phyloP scores from a whole-genome alignment of 2,329 filamentous ascomycete species.

The Dactylellina cionopaga region DNA sequence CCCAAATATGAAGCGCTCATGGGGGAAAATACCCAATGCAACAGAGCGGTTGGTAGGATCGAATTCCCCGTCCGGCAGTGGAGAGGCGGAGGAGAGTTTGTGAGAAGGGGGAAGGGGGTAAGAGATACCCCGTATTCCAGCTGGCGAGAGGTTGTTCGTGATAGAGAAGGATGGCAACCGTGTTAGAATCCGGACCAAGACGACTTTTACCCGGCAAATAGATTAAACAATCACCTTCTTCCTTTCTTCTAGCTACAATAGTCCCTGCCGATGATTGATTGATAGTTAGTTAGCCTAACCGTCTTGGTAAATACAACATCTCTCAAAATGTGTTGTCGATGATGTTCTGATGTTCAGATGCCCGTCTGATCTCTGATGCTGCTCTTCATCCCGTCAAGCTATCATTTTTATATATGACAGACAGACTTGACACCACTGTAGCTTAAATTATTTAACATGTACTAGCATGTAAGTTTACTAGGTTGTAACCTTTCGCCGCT shows the following conservation, averaged over 20 bases:
- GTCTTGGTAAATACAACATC: slow-evolving; percentile 25
- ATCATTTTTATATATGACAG: too few species aligned
- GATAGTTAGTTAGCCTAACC: neutral
- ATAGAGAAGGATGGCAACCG: slow-evolving; percentile 14
- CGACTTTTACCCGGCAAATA: slow-evolving; percentile 36
- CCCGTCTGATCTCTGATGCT: too few species aligned
- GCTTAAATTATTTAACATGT: too few species aligned
- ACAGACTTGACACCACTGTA: too few species aligned
- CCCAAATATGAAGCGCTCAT: slow-evolving; percentile 8
- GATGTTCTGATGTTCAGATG: neutral
- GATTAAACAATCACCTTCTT: slow-evolving; percentile 4
- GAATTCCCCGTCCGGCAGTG: neutral
- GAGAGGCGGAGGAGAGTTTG: too few species aligned
- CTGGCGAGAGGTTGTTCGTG: neutral
- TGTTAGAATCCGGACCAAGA: slow-evolving; percentile 34
- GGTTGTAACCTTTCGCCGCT: too few species aligned
- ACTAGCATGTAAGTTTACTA: too few species aligned
- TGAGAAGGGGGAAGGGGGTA: neutral
- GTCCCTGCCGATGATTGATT: too few species aligned
- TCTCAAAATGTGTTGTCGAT: slow-evolving; percentile 1
- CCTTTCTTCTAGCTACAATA: neutral
- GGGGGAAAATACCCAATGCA: too few species aligned
- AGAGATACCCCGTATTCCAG: neutral
- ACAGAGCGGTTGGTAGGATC: neutral
- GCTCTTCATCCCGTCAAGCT: too few species aligned